A percentile compares a stretch with the other conserved stretches of the same genome.
phyloP scores from a whole-genome alignment of 2,329 filamentous ascomycete species.

The Sphaerulina musiva region DNA sequence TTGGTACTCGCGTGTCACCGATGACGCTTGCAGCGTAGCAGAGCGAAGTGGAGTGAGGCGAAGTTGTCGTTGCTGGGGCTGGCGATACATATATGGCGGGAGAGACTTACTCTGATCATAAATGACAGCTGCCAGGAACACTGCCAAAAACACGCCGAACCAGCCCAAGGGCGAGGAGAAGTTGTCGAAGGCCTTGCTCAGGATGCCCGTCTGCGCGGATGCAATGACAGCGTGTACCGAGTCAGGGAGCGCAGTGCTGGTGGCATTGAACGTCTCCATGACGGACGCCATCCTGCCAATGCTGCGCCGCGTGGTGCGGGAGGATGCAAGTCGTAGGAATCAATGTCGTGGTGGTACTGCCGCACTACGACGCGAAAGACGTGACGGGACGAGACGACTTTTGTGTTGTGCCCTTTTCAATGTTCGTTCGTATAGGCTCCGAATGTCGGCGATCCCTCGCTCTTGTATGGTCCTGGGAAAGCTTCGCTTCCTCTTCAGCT shows the following conservation, averaged over 20 bases:
- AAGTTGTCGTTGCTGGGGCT: not conserved
- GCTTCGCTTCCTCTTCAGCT: too few relatives aligned
- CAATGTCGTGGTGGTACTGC: not conserved
- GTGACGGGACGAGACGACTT: not conserved
- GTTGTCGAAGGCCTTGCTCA: constrained; percentile 52
- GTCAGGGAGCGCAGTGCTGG: constrained; percentile 23
- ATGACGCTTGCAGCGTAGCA: not conserved
- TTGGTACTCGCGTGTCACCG: not conserved
- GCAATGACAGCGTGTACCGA: constrained; percentile 58
- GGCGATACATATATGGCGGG: not conserved
- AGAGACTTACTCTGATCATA: constrained; percentile 79
- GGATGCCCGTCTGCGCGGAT: constrained; percentile 48
- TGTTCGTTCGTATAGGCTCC: not conserved
- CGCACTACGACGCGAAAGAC: too few relatives aligned
- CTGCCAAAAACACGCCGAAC: constrained; percentile 62
- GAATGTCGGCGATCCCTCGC: not conserved
- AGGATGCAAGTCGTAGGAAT: not conserved
- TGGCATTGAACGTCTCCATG: constrained; percentile 32
- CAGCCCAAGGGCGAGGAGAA: constrained; percentile 42
- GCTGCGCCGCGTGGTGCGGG: not conserved
- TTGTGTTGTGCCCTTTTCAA: not conserved
- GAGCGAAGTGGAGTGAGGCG: too few relatives aligned
- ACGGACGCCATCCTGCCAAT: constrained; percentile 27
- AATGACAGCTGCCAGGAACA: constrained; percentile 63
- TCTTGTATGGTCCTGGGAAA: too few relatives aligned